Percentiles rank a stretch among this genome's conserved stretches.
Evolutionary conservation across 2,329 filamentous ascomycete species (phyloP).

Genomic region (Knoxdaviesia capensis): DNA sequence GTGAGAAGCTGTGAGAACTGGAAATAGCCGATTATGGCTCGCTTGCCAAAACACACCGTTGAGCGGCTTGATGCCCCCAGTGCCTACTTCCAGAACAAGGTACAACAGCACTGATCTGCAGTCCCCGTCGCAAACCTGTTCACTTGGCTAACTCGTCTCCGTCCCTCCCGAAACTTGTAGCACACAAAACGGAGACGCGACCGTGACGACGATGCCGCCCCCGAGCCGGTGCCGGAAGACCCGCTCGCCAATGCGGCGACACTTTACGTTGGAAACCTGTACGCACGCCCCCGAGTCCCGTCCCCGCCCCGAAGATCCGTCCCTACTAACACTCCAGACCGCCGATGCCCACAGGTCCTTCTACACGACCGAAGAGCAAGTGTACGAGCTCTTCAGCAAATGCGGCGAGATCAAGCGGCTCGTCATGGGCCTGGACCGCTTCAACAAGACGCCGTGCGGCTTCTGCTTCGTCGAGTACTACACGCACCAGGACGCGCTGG

Average conservation of each 20-base stretch:
- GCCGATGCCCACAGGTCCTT: conserved; percentile 43
- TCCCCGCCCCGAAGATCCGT: neutral
- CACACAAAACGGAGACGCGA: conserved; percentile 31
- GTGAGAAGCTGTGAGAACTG: no score
- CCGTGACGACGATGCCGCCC: conserved; percentile 34
- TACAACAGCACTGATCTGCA: conserved; percentile 19
- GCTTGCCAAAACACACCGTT: conserved; percentile 42
- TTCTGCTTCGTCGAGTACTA: conserved; percentile 99
- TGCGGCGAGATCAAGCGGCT: conserved; percentile 96
- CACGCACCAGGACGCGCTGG: conserved; percentile 87
- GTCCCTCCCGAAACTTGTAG: conserved; percentile 32
- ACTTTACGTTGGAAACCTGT: conserved; percentile 94
- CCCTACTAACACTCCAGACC: neutral
- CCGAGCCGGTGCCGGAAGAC: conserved; percentile 38
- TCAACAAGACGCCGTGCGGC: conserved; percentile 92
- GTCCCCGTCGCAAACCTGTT: conserved; percentile 3
- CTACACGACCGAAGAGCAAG: conserved; percentile 97
- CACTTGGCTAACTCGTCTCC: conserved; percentile 6
- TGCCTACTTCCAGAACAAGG: conserved; percentile 75
- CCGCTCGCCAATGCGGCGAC: conserved; percentile 76
- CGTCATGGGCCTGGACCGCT: conserved; percentile 92
- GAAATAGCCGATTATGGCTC: neutral
- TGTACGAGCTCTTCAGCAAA: conserved; percentile 90
- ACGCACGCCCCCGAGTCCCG: conserved; percentile 7
- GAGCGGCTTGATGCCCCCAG: conserved; percentile 87